Conservation (phyloP, 306 rosid genomes). For the Fragaria nilgerrensis region DNA sequence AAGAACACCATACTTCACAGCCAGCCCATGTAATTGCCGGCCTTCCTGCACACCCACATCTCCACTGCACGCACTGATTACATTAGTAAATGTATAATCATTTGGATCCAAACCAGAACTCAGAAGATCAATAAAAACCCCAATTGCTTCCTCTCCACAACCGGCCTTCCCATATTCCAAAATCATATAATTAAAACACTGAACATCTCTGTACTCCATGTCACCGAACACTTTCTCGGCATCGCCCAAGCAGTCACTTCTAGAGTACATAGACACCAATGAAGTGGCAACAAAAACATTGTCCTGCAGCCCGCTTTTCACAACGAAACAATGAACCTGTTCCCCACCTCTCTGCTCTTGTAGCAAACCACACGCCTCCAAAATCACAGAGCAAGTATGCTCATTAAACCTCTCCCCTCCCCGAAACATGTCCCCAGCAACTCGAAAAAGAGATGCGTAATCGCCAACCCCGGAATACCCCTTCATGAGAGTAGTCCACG, state of each 20-base stretch:
- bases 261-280: slow-evolving; percentile 51
- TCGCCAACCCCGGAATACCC: slow-evolving; percentile 40
- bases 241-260: slow-evolving; percentile 31
- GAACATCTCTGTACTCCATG: slow-evolving; percentile 35
- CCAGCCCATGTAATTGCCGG: slow-evolving; percentile 48
- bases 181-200: slow-evolving; percentile 51
- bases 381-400: slow-evolving; percentile 50
- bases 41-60: slow-evolving; percentile 26
- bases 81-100: slow-evolving; percentile 42
- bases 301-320: slow-evolving; percentile 41
- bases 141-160: slow-evolving; percentile 34
- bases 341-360: slow-evolving; percentile 29
- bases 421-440: slow-evolving; percentile 38
- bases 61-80: slow-evolving; percentile 34
- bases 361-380: slow-evolving; percentile 34
- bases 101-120: slow-evolving; percentile 36
- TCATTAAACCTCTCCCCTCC: slow-evolving; percentile 43
- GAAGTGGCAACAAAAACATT: slow-evolving; percentile 46
- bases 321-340: slow-evolving; percentile 42
- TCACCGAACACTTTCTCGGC: slow-evolving; percentile 45
- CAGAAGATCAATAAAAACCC: slow-evolving; percentile 35
- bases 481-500: slow-evolving; percentile 58
- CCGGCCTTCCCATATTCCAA: slow-evolving; percentile 49
- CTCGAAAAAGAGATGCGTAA: slow-evolving; percentile 28
- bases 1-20: slow-evolving; percentile 36